A percentile compares a stretch with the other conserved stretches of the same genome.
phyloP scores from a whole-genome alignment of 306 rosid species.

The Gleditsia sinensis region DNA sequence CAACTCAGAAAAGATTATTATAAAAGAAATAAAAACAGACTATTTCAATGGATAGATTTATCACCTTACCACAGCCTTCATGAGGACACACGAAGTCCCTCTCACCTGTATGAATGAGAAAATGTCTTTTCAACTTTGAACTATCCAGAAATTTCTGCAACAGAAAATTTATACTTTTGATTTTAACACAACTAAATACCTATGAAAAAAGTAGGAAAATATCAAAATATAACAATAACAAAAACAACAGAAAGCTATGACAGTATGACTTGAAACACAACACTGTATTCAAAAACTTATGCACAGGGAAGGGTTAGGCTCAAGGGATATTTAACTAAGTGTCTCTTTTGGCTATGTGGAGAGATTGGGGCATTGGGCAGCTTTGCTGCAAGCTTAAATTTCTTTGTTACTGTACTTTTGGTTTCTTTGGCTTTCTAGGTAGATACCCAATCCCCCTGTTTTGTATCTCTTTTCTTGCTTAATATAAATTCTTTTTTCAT shows the following conservation, averaged over 20 bases:
- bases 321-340: no score
- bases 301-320: no score
- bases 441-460: no score
- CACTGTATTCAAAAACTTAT: not conserved
- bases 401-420: no score
- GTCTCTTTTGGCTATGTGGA: no score
- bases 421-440: no score
- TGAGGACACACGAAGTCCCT: constrained; percentile 90
- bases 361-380: no score
- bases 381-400: no score
- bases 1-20: not conserved
- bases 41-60: constrained; percentile 36
- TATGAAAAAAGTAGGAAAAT: not conserved
- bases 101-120: constrained; percentile 94
- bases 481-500: no score
- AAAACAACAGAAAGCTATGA: not conserved
- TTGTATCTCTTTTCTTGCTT: no score
- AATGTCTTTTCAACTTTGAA: constrained; percentile 95
- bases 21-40: constrained; percentile 1
- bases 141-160: constrained; percentile 98
- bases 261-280: not conserved
- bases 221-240: not conserved
- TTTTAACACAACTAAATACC: not conserved
- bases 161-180: constrained; percentile 33
- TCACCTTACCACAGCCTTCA: constrained; percentile 99